phyloP scores from a whole-genome alignment of 1,139 yeast genomes.

The Lodderomyces metapsilosis region DNA sequence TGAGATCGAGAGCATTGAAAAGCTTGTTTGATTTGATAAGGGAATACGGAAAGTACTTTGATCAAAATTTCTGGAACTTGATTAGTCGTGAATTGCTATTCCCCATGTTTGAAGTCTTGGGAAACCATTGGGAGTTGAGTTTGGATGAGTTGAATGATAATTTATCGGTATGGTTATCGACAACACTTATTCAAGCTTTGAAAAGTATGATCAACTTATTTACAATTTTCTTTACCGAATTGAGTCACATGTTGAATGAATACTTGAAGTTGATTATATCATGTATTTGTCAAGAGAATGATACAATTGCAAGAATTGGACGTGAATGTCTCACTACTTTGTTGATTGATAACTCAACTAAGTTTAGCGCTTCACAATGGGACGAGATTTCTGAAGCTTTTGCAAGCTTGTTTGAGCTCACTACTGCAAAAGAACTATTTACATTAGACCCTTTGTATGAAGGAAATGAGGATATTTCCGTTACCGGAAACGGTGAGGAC shows the following conservation, averaged over 20 bases:
- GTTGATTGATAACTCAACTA: slow-evolving; percentile 68
- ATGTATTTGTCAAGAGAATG: slow-evolving; percentile 95
- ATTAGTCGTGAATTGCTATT: slow-evolving; percentile 76
- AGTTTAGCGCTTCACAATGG: slow-evolving; percentile 74
- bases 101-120: slow-evolving; percentile 84
- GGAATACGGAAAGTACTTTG: slow-evolving; percentile 76
- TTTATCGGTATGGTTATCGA: slow-evolving; percentile 91
- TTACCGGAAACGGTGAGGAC: neutral
- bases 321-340: slow-evolving; percentile 82
- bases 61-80: slow-evolving; percentile 75
- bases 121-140: slow-evolving; percentile 72
- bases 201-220: slow-evolving; percentile 84
- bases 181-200: slow-evolving; percentile 93
- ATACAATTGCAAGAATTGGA: slow-evolving; percentile 93
- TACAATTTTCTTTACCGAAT: slow-evolving; percentile 72
- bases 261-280: slow-evolving; percentile 75
- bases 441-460: slow-evolving; percentile 58
- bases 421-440: slow-evolving; percentile 85
- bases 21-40: slow-evolving; percentile 78
- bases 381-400: slow-evolving; percentile 61
- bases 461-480: slow-evolving; percentile 7
- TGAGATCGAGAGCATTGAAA: slow-evolving; percentile 83
- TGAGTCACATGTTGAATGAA: slow-evolving; percentile 72
- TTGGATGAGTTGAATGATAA: slow-evolving; percentile 62
- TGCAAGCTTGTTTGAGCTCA: slow-evolving; percentile 66